Conservation (phyloP, 2,329 filamentous ascomycete species). For the Zymoseptoria pseudotritici region DNA sequence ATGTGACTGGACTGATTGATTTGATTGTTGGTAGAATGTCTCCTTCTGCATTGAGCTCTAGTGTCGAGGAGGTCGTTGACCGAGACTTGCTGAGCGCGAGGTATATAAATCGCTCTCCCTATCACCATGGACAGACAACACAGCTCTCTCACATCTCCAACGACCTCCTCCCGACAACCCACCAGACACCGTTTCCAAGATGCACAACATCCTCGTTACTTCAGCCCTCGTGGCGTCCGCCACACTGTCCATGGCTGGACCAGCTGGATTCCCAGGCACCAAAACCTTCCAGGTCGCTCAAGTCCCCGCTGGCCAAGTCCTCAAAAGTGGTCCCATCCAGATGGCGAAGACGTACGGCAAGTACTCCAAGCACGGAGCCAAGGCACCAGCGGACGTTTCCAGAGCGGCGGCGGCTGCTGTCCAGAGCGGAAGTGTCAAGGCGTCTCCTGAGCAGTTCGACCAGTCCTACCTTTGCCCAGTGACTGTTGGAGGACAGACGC, state of each 20-base stretch:
- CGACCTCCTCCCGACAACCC: slow-evolving; percentile 1
- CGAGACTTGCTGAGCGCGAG: neutral
- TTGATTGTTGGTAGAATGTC: slow-evolving; percentile 20
- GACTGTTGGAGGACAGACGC: slow-evolving; percentile 53
- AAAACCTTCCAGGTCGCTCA: slow-evolving; percentile 25
- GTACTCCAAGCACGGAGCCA: slow-evolving; percentile 25
- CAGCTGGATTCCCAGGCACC: slow-evolving; percentile 20
- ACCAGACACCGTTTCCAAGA: slow-evolving; percentile 14
- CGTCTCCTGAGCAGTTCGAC: slow-evolving; percentile 34
- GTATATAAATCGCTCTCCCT: slow-evolving; percentile 7
- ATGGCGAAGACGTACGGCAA: slow-evolving; percentile 35
- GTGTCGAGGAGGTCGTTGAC: neutral
- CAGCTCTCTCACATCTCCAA: slow-evolving; percentile 5
- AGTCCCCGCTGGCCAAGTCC: slow-evolving; percentile 21
- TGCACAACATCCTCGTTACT: slow-evolving; percentile 22
- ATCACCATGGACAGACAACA: slow-evolving; percentile 1
- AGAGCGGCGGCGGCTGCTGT: slow-evolving; percentile 29
- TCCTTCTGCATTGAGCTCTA: slow-evolving; percentile 5
- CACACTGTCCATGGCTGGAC: slow-evolving; percentile 23
- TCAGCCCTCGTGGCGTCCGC: slow-evolving; percentile 26
- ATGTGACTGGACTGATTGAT: slow-evolving; percentile 15
- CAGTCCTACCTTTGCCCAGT: slow-evolving; percentile 46
- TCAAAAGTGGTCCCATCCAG: slow-evolving; percentile 2
- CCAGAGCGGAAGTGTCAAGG: slow-evolving; percentile 33
- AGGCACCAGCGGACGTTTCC: slow-evolving; percentile 21